phyloP scores from a whole-genome alignment of 495 filamentous ascomycete species.

The Hypoxylon trugodes region DNA sequence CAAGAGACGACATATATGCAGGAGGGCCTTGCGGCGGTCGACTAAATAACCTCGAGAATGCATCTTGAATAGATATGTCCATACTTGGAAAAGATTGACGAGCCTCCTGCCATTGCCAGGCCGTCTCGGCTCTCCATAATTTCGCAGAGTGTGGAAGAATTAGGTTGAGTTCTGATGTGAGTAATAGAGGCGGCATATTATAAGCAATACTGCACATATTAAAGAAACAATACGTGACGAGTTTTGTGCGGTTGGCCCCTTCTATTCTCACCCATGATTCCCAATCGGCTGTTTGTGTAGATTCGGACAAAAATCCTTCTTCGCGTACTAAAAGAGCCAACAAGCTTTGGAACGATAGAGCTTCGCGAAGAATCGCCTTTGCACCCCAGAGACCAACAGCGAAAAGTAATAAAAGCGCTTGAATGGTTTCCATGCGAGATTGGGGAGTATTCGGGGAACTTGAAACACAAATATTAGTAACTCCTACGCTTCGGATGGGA shows the following conservation, averaged over 20 bases:
- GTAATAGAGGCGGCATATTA: conserved; percentile 64
- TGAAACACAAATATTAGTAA: conserved; percentile 29
- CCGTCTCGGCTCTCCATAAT: conserved; percentile 60
- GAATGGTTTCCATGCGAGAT: conserved; percentile 63
- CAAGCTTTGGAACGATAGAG: conserved; percentile 60
- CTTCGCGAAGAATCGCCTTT: conserved; percentile 65
- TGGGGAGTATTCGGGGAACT: conserved; percentile 62
- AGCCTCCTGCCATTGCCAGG: conserved; percentile 61
- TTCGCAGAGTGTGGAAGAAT: conserved; percentile 65
- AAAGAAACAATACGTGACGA: conserved; percentile 67
- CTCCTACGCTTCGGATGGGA: neutral
- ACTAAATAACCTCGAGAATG: conserved; percentile 57
- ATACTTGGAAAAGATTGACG: conserved; percentile 51
- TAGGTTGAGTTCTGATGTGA: conserved; percentile 69
- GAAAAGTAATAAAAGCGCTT: conserved; percentile 64
- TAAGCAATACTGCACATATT: conserved; percentile 67
- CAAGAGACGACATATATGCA: conserved; percentile 66
- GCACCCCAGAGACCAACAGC: conserved; percentile 66
- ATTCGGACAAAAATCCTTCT: conserved; percentile 57
- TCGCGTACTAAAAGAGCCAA: conserved; percentile 64
- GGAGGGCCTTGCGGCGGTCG: conserved; percentile 56
- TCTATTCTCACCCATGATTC: conserved; percentile 67
- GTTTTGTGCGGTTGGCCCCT: conserved; percentile 62
- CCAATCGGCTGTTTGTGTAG: conserved; percentile 57
- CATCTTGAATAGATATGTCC: conserved; percentile 60